Evolutionary conservation across 1,139 yeast species (phyloP).

Genomic region (Zhuliangozyma blackwelliae): DNA sequence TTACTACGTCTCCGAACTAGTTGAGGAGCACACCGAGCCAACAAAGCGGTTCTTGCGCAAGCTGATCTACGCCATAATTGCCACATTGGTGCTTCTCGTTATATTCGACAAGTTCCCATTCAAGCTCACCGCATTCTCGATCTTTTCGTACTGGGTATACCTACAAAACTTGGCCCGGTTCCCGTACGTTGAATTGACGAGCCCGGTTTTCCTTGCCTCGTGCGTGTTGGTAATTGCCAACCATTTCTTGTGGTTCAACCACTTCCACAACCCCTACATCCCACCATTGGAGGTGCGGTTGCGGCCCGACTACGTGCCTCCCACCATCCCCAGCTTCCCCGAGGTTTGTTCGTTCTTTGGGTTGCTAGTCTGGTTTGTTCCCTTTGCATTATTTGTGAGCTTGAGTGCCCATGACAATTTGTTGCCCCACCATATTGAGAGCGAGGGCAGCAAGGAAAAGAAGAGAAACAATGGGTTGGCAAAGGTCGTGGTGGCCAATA

Average conservation of each 20-base stretch:
- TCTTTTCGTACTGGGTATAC: conserved; percentile 68
- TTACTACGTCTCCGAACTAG: conserved; percentile 85
- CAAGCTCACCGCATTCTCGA: conserved; percentile 57
- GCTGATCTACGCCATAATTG: conserved; percentile 58
- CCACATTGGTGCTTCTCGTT: conserved; percentile 50
- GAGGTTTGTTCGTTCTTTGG: conserved; percentile 95
- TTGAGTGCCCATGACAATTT: conserved; percentile 90
- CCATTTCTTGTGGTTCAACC: conserved; percentile 87
- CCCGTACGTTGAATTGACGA: conserved; percentile 75
- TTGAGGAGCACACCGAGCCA: conserved; percentile 88
- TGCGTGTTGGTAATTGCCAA: conserved; percentile 72
- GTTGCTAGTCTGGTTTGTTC: conserved; percentile 88
- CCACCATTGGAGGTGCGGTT: conserved; percentile 56
- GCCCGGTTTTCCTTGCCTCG: conserved; percentile 66
- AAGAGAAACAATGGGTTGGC: conserved; percentile 40
- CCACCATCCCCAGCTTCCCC: conserved; percentile 74
- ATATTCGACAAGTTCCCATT: conserved; percentile 78
- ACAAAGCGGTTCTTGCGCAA: conserved; percentile 67
- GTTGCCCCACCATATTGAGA: conserved; percentile 57
- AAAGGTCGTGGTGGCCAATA: conserved; percentile 55
- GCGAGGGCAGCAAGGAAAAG: conserved; percentile 26
- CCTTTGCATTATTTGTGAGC: conserved; percentile 88
- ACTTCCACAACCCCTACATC: conserved; percentile 67
- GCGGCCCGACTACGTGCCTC: conserved; percentile 55
- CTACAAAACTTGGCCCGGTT: conserved; percentile 71